Evolutionary conservation across 108 stramenopile genomes (phyloP).

Genomic region (Licmophora abbreviata): DNA sequence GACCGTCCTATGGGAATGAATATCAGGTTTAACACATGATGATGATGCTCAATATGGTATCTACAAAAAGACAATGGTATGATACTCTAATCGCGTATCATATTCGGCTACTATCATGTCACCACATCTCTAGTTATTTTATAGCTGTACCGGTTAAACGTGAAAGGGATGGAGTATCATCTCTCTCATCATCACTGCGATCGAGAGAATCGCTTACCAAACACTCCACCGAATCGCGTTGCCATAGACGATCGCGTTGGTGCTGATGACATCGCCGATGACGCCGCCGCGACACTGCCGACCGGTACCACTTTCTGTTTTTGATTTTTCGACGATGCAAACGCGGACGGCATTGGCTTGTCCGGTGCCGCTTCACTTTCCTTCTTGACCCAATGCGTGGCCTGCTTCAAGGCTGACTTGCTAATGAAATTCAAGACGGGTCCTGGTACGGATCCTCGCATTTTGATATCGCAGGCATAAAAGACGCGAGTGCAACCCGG

Average conservation of each 20-base stretch:
- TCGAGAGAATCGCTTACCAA: not conserved
- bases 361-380: constrained; percentile 50
- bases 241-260: not conserved
- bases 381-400: constrained; percentile 68
- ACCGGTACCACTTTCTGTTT: not conserved
- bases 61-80: too few species aligned
- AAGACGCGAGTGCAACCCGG: constrained; percentile 50
- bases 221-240: not conserved
- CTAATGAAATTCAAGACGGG: constrained; percentile 58
- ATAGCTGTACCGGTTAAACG: too few species aligned
- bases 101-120: too few species aligned
- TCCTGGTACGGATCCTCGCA: constrained; percentile 40
- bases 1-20: too few species aligned
- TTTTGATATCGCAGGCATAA: constrained; percentile 63
- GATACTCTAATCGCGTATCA: too few species aligned
- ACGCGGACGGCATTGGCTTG: constrained; percentile 9
- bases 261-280: not conserved
- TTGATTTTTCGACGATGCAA: not conserved
- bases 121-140: too few species aligned
- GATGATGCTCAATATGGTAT: too few species aligned
- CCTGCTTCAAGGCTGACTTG: constrained; percentile 56
- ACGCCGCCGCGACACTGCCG: not conserved
- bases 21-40: too few species aligned
- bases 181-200: not conserved
- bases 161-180: too few species aligned